These are phyloP conservation scores for Quercus phellos DNA, from an alignment of 331 rosid genomes.

Conservation along the genomic window DNA sequence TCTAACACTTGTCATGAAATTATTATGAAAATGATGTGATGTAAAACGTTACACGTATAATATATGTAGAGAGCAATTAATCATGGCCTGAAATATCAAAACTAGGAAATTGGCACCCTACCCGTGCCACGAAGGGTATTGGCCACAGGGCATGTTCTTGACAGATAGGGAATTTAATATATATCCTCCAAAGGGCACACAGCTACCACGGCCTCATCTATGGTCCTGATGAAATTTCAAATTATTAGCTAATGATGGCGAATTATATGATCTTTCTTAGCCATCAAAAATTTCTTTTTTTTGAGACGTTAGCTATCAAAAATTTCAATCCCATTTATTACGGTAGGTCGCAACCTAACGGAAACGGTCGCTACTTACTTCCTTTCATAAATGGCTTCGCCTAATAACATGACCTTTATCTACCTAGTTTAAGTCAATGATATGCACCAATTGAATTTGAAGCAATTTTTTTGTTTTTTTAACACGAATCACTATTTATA, in stretches of 20 bases:
- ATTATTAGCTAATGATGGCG: constrained; percentile 32
- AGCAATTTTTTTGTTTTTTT: too few species aligned
- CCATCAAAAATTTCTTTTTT: constrained; percentile 16
- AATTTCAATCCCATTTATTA: constrained; percentile 52
- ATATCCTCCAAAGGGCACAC: background rate
- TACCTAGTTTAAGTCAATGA: constrained; percentile 23
- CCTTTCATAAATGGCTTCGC: constrained; percentile 68
- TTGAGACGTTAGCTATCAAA: constrained; percentile 11
- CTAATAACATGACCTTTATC: constrained; percentile 44
- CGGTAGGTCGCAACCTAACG: constrained; percentile 69
- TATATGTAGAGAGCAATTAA: background rate
- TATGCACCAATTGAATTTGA: background rate
- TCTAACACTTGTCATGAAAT: too few species aligned
- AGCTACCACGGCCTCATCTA: constrained; percentile 4
- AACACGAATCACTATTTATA: too few species aligned
- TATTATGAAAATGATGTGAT: too few species aligned
- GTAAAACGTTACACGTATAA: too few species aligned
- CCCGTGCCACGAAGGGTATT: too few species aligned
- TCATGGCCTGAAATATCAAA: background rate
- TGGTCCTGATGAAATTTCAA: constrained; percentile 38
- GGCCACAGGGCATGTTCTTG: too few species aligned
- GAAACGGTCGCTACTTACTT: constrained; percentile 55
- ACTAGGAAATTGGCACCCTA: background rate
- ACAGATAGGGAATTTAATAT: too few species aligned
- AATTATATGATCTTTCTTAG: constrained; percentile 19